A percentile compares a stretch with the other conserved stretches of the same genome.
Evolutionary conservation across 495 filamentous ascomycete genomes (phyloP).

Genomic region (Aspergillus sparsus): DNA sequence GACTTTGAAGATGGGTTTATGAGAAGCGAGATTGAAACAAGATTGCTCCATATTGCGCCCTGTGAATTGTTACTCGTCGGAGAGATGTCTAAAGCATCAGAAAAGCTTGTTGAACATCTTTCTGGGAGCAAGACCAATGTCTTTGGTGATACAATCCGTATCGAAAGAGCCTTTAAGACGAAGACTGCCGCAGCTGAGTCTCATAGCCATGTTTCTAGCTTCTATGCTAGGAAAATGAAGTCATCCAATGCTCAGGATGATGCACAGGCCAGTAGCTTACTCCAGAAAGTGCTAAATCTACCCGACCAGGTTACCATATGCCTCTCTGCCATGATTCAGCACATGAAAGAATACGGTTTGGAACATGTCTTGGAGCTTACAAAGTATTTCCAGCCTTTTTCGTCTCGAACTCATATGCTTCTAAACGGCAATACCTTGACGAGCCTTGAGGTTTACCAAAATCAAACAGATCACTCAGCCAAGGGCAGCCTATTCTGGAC

Average conservation of each 20-base stretch:
- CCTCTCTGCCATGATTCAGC: conserved; percentile 94
- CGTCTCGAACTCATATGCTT: conserved; percentile 91
- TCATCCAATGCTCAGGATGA: conserved; percentile 51
- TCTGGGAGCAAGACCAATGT: conserved; percentile 88
- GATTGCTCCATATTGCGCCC: conserved; percentile 90
- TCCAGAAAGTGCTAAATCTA: conserved; percentile 84
- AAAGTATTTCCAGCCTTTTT: conserved; percentile 97
- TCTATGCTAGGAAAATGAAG: conserved; percentile 89
- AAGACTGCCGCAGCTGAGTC: conserved; percentile 84
- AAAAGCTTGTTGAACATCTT: conserved; percentile 88
- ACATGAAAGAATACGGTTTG: conserved; percentile 89
- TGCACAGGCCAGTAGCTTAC: conserved; percentile 55
- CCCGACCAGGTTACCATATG: conserved; percentile 87
- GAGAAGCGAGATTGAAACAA: conserved; percentile 93
- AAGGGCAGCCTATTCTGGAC: conserved; percentile 97
- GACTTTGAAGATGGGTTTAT: conserved; percentile 98
- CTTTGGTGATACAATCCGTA: conserved; percentile 84
- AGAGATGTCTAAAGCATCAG: conserved; percentile 86
- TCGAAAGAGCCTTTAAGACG: conserved; percentile 71
- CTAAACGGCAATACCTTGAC: conserved; percentile 94
- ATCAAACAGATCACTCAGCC: conserved; percentile 81
- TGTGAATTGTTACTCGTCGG: conserved; percentile 97
- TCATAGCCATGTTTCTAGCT: conserved; percentile 87
- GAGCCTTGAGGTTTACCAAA: conserved; percentile 93
- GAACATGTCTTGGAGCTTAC: conserved; percentile 97